Conservation (phyloP, 768 basidiomycete genomes). For the Leccinum broughii region DNA sequence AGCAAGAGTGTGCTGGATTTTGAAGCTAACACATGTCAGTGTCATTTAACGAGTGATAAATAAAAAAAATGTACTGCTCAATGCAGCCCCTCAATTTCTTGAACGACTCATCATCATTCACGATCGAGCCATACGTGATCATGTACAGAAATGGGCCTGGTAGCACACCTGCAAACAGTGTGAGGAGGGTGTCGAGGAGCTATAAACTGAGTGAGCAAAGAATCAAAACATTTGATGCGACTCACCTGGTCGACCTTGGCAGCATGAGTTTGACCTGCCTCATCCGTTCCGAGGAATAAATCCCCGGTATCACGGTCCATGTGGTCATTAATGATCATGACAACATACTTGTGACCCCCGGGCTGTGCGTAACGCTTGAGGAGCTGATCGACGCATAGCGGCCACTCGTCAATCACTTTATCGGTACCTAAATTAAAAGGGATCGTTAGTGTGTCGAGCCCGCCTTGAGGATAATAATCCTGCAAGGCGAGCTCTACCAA, state of each 20-base stretch:
- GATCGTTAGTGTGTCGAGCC: not conserved
- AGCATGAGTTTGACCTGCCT: not conserved
- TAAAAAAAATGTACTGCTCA: not conserved
- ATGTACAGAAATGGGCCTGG: not conserved
- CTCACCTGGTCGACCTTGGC: not conserved
- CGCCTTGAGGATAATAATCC: not conserved
- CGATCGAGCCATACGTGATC: not conserved
- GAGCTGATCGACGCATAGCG: not conserved
- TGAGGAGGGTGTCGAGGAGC: too few relatives aligned
- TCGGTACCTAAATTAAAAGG: not conserved
- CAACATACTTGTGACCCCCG: not conserved
- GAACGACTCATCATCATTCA: not conserved
- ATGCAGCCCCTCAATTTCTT: not conserved
- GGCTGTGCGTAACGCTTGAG: not conserved
- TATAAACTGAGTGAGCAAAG: not conserved
- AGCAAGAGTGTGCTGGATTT: not conserved
- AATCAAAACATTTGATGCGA: not conserved
- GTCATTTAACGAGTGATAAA: too few relatives aligned
- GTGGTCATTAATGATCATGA: not conserved
- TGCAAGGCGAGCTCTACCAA: not conserved
- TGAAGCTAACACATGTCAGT: not conserved
- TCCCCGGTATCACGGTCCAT: not conserved
- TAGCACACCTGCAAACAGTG: too few relatives aligned
- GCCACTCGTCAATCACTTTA: not conserved
- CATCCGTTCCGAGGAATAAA: not conserved